These are phyloP conservation scores for Pleurostoma richardsiae DNA, from an alignment of 2,329 filamentous ascomycete species.

Conservation along the genomic window DNA sequence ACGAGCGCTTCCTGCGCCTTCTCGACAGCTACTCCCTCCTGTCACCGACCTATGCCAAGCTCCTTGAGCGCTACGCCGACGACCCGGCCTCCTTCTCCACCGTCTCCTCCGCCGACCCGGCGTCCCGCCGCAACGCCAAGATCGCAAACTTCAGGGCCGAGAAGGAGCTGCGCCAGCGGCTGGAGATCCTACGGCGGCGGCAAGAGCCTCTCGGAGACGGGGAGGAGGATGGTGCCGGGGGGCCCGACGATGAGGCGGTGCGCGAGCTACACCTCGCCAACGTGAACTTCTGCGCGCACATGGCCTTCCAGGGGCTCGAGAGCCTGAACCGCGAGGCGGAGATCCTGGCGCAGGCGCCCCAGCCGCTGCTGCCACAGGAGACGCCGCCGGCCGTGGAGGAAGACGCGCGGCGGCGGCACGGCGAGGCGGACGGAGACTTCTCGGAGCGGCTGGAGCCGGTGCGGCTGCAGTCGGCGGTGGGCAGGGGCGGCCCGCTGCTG, in stretches of 20 bases:
- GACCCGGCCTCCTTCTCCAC: constrained; percentile 69
- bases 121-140: constrained; percentile 72
- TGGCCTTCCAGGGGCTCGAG: constrained; percentile 83
- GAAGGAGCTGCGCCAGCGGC: constrained; percentile 75
- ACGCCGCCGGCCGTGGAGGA: constrained; percentile 35
- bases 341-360: constrained; percentile 72
- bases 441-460: constrained; percentile 72
- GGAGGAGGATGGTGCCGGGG: constrained; percentile 50
- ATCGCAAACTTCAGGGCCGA: constrained; percentile 82
- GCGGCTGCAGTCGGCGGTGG: constrained; percentile 39
- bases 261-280: constrained; percentile 75
- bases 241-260: constrained; percentile 79
- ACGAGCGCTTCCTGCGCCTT: constrained; percentile 73
- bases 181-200: constrained; percentile 53
- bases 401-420: constrained; percentile 32
- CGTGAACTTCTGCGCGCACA: constrained; percentile 67
- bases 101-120: constrained; percentile 54
- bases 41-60: constrained; percentile 54
- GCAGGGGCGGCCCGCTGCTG: constrained; percentile 62
- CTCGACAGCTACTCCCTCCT: constrained; percentile 78
- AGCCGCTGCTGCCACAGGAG: constrained; percentile 33
- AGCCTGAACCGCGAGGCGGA: constrained; percentile 78
- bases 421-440: constrained; percentile 34
- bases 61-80: constrained; percentile 70
- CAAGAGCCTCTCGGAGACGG: constrained; percentile 46